phyloP scores from a whole-genome alignment of 164 flowering plant species.

The Paratinospora sagittata region DNA sequence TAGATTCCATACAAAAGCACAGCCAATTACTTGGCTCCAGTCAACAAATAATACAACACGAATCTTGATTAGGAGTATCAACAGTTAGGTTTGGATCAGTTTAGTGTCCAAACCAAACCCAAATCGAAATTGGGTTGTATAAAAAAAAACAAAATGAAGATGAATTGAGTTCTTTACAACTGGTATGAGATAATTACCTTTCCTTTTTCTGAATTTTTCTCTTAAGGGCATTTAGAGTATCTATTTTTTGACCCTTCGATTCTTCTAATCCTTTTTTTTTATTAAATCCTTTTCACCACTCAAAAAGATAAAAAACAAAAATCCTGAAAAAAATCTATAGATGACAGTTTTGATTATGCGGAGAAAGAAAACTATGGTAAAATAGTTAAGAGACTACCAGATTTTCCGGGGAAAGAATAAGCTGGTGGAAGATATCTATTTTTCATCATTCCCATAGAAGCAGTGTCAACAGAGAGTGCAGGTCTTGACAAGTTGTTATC shows the following conservation, averaged over 20 bases:
- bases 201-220: background rate
- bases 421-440: conserved; percentile 35
- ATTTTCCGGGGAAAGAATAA: conserved; percentile 45
- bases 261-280: background rate
- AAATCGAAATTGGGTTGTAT: no score
- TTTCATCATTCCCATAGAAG: conserved; percentile 31
- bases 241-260: background rate
- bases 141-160: background rate
- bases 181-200: background rate
- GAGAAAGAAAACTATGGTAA: background rate
- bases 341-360: background rate
- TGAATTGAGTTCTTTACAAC: no score
- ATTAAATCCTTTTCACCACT: background rate
- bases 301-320: background rate
- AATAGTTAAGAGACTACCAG: conserved; percentile 44
- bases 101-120: no score
- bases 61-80: no score
- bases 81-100: no score
- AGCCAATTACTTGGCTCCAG: background rate
- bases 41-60: no score
- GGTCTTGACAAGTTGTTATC: conserved; percentile 29
- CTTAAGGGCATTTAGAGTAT: background rate
- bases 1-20: no score
- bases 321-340: background rate
- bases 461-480: conserved; percentile 22